Evolutionary conservation across 2,329 filamentous ascomycete species (phyloP).

Genomic region (Meredithiella fracta): DNA sequence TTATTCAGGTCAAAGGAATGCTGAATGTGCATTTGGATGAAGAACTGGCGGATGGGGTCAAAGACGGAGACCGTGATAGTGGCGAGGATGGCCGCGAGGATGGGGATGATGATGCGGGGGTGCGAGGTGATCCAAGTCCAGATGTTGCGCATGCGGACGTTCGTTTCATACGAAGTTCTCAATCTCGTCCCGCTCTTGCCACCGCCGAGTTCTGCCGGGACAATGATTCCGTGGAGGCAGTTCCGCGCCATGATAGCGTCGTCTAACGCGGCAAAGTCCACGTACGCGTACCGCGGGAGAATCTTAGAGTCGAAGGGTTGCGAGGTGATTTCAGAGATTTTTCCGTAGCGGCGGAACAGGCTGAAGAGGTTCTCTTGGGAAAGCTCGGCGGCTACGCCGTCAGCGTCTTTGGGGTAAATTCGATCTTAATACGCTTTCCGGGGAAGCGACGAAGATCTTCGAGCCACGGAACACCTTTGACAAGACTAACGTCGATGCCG

Average conservation of each 20-base stretch:
- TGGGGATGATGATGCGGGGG: slow-evolving; percentile 72
- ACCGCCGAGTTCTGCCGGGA: slow-evolving; percentile 52
- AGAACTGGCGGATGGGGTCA: slow-evolving; percentile 86
- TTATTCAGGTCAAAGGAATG: slow-evolving; percentile 58
- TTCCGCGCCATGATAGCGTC: slow-evolving; percentile 80
- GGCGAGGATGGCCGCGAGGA: slow-evolving; percentile 64
- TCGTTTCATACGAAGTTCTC: slow-evolving; percentile 68
- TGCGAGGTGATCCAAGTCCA: slow-evolving; percentile 79
- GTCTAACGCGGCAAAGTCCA: slow-evolving; percentile 59
- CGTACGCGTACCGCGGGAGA: slow-evolving; percentile 58
- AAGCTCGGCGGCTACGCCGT: slow-evolving; percentile 45
- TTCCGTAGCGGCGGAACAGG: slow-evolving; percentile 78
- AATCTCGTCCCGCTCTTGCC: slow-evolving; percentile 62
- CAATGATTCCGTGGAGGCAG: slow-evolving; percentile 71
- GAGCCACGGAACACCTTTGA: slow-evolving; percentile 78
- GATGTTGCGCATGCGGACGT: slow-evolving; percentile 59
- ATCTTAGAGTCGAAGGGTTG: slow-evolving; percentile 79
- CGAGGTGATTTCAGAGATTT: slow-evolving; percentile 67
- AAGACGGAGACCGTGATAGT: slow-evolving; percentile 76
- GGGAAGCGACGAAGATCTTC: slow-evolving; percentile 81
- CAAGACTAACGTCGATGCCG: slow-evolving; percentile 52
- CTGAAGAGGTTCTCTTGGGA: slow-evolving; percentile 77
- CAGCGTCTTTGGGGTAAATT: slow-evolving; percentile 53
- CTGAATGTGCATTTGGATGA: slow-evolving; percentile 76
- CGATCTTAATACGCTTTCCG: slow-evolving; percentile 57